phyloP scores from a whole-genome alignment of 345 rosid species.

The Isatis tinctoria region DNA sequence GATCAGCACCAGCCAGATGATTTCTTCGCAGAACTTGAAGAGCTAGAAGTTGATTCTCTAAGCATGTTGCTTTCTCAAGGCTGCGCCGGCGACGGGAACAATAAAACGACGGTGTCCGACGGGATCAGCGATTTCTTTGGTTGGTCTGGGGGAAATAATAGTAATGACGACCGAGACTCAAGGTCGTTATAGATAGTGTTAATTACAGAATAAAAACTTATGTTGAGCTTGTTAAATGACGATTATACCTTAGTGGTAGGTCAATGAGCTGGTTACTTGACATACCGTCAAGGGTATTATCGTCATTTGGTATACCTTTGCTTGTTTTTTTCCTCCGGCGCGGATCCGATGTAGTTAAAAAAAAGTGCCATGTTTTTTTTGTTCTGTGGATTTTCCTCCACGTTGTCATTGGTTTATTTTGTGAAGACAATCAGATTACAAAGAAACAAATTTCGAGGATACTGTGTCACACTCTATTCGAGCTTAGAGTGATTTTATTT shows the following conservation, averaged over 20 bases:
- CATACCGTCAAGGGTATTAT: background rate
- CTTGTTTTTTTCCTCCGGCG: background rate
- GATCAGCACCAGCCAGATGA: conserved; percentile 33
- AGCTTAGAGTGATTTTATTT: background rate
- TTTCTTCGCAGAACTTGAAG: conserved; percentile 73
- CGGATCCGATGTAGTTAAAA: background rate
- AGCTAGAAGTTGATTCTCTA: conserved; percentile 58
- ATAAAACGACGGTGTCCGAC: conserved; percentile 34
- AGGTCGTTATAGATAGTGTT: conserved; percentile 26
- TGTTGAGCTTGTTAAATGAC: conserved; percentile 19
- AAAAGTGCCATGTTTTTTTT: background rate
- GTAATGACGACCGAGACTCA: conserved; percentile 7
- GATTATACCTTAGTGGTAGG: background rate
- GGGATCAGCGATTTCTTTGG: conserved; percentile 44
- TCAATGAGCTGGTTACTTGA: conserved; percentile 8
- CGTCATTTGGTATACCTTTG: conserved; percentile 16
- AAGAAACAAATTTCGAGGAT: background rate
- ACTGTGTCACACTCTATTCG: background rate
- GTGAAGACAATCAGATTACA: background rate
- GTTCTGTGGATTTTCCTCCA: background rate
- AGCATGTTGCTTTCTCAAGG: conserved; percentile 52
- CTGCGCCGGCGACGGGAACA: conserved; percentile 23
- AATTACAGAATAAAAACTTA: conserved; percentile 6
- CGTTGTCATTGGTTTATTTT: background rate
- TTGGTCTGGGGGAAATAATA: conserved; percentile 25